Conservation (phyloP, 805 yeast genomes). For the Spathaspora arborariae region DNA sequence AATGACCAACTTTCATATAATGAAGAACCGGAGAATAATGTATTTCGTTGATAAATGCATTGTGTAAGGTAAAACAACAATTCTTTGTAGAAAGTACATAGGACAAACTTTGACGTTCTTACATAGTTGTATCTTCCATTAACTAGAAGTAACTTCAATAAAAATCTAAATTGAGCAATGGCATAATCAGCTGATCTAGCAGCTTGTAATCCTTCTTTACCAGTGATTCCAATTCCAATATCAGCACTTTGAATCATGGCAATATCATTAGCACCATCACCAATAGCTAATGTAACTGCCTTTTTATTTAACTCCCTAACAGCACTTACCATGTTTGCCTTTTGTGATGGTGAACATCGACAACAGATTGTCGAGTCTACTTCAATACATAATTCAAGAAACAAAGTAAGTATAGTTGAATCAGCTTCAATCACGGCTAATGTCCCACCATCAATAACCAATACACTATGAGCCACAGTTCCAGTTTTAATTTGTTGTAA, state of each 20-base stretch:
- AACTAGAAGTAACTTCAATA: slow-evolving; percentile 78
- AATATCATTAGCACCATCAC: slow-evolving; percentile 98
- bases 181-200: slow-evolving; percentile 94
- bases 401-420: slow-evolving; percentile 64
- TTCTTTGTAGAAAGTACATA: slow-evolving; percentile 94
- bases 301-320: slow-evolving; percentile 67
- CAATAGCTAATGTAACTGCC: slow-evolving; percentile 89
- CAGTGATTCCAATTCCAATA: slow-evolving; percentile 96
- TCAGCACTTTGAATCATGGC: slow-evolving; percentile 99
- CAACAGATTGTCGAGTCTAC: slow-evolving; percentile 93
- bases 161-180: slow-evolving; percentile 87
- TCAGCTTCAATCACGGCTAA: slow-evolving; percentile 70
- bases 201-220: slow-evolving; percentile 95
- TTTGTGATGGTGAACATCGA: slow-evolving; percentile 96
- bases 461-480: slow-evolving; percentile 87
- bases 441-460: slow-evolving; percentile 93
- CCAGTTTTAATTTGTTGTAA: slow-evolving; percentile 69
- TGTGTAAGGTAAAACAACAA: slow-evolving; percentile 86
- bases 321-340: slow-evolving; percentile 80
- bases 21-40: slow-evolving; percentile 90
- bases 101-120: slow-evolving; percentile 85
- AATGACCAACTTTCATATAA: slow-evolving; percentile 94
- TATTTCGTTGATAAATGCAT: slow-evolving; percentile 77
- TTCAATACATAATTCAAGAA: slow-evolving; percentile 79
- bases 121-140: slow-evolving; percentile 96